phyloP scores from a whole-genome alignment of 1,284 basidiomycete genomes.

The Thecaphora frezii region DNA sequence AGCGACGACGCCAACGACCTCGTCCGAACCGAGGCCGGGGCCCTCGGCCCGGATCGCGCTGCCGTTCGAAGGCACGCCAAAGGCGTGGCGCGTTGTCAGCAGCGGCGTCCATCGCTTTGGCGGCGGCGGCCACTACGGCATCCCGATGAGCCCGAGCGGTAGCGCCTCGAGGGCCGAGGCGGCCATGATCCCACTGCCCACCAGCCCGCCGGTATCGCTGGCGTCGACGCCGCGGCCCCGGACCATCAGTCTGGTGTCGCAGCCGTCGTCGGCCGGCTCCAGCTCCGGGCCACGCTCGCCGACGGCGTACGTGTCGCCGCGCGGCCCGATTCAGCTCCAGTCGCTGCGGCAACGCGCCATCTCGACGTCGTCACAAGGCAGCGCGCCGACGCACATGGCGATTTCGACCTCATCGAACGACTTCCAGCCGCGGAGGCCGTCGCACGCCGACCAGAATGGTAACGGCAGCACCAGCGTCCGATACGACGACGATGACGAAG shows the following conservation, averaged over 20 bases:
- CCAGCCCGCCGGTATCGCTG: constrained; percentile 13
- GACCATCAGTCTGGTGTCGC: constrained; percentile 8
- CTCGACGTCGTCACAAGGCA: constrained; percentile 18
- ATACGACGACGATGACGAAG: constrained; percentile 6
- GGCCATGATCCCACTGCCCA: constrained; percentile 21
- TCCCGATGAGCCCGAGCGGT: constrained; percentile 5
- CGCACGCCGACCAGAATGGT: not conserved
- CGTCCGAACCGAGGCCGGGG: not conserved
- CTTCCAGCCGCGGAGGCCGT: too few species aligned
- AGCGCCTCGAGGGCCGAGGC: constrained; percentile 18
- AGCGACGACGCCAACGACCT: constrained; percentile 9
- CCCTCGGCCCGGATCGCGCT: not conserved
- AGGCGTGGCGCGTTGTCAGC: not conserved
- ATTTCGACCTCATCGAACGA: not conserved
- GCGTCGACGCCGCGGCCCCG: constrained; percentile 8
- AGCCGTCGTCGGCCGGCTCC: constrained; percentile 7
- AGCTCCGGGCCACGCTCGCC: constrained; percentile 17
- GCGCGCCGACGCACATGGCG: not conserved
- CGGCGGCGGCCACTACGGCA: not conserved
- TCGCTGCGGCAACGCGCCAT: constrained; percentile 15
- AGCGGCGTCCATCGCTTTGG: not conserved
- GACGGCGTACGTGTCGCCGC: not conserved
- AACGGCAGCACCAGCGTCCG: not conserved
- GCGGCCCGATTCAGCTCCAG: not conserved
- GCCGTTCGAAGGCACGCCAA: not conserved